These are phyloP conservation scores for Exophiala mesophila DNA, from an alignment of 2,329 filamentous ascomycete genomes.

Conservation along the genomic window DNA sequence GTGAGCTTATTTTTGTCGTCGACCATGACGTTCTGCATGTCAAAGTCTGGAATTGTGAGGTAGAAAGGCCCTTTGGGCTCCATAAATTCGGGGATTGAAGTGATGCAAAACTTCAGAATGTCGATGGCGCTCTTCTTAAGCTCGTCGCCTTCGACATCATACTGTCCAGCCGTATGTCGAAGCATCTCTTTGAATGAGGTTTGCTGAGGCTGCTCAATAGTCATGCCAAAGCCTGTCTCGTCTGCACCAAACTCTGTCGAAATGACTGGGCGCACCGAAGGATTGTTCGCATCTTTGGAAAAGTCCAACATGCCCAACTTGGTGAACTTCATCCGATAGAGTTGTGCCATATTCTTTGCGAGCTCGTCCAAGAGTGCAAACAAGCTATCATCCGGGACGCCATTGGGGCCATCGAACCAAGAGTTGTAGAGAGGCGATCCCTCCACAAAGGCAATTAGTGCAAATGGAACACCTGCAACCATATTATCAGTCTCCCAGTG, in stretches of 20 bases:
- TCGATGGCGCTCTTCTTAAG: neutral
- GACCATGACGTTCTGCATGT: constrained; percentile 23
- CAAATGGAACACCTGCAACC: constrained; percentile 3
- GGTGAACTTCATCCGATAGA: neutral
- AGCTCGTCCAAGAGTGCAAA: neutral
- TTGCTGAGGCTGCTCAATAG: neutral
- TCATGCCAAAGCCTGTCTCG: neutral
- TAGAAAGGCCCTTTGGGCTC: constrained; percentile 2
- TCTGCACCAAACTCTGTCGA: neutral
- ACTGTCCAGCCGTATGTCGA: neutral
- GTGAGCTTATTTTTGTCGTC: constrained; percentile 20
- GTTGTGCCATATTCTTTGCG: constrained; percentile 2
- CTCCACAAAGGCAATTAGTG: constrained; percentile 6
- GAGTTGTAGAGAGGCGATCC: neutral
- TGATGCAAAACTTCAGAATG: neutral
- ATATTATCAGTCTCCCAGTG: constrained; percentile 1
- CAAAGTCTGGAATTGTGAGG: constrained; percentile 14
- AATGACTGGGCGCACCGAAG: neutral
- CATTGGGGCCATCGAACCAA: neutral
- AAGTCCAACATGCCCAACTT: constrained; percentile 2
- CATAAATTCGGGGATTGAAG: constrained; percentile 4
- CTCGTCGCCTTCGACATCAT: neutral
- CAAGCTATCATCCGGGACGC: neutral
- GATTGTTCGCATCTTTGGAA: no score
- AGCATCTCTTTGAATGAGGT: neutral